phyloP scores from a whole-genome alignment of 1,284 basidiomycete species.

The Austroboletus niveus region DNA sequence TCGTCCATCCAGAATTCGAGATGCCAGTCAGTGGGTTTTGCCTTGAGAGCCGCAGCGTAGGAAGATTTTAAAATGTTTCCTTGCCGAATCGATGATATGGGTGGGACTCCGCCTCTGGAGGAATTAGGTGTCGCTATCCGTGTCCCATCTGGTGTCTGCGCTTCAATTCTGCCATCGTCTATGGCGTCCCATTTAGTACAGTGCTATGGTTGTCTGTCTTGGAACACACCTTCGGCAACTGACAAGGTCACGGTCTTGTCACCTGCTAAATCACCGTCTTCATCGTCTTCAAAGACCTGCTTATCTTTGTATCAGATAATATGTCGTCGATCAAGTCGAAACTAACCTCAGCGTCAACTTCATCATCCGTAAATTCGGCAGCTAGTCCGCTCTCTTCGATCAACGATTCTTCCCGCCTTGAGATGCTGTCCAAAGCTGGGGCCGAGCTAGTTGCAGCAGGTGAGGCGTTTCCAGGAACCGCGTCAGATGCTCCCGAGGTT shows the following conservation, averaged over 20 bases:
- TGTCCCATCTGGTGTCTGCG: conserved; percentile 95
- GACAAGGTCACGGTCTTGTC: conserved; percentile 88
- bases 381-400: conserved; percentile 63
- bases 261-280: conserved; percentile 66
- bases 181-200: conserved; percentile 8
- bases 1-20: conserved; percentile 94
- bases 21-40: conserved; percentile 94
- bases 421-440: conserved; percentile 17
- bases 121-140: conserved; percentile 85
- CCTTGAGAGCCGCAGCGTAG: conserved; percentile 92
- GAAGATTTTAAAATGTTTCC: conserved; percentile 60
- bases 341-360: conserved; percentile 68
- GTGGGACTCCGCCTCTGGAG: conserved; percentile 37
- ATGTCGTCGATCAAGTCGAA: neutral
- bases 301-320: conserved; percentile 4
- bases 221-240: conserved; percentile 67
- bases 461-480: conserved; percentile 26
- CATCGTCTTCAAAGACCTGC: conserved; percentile 67
- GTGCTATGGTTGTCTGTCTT: neutral
- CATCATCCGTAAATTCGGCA: conserved; percentile 77
- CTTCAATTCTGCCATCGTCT: conserved; percentile 91
- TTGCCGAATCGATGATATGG: conserved; percentile 37
- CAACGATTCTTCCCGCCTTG: conserved; percentile 46
- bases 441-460: conserved; percentile 15
- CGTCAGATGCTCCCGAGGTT: conserved; percentile 19